Base-by-base conservation (phyloP, 106 monocot species). In the Dendrobium officinale region DNA sequence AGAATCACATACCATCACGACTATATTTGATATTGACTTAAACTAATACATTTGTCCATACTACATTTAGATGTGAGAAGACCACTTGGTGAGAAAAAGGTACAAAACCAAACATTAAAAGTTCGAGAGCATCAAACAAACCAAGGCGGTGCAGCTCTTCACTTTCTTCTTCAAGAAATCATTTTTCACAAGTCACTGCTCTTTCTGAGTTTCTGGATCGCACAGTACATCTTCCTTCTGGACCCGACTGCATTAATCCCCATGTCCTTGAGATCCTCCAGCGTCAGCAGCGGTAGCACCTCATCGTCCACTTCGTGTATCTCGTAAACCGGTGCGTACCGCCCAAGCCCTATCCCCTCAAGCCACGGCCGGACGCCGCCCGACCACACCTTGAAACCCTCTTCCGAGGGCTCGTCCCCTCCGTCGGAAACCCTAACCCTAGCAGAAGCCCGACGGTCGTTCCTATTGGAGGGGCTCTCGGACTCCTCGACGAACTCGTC, bases 191-290 rank as follows among this genome's bases (percentile, higher is more conserved):
- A n/a, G 37, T 59, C 64, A n/a, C 77, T 78, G 77, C 77, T 78
- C 78, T 87, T 92, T 73, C 82, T 70, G 42, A 99, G 88, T 79
- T 88, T 90, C 81, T 99, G 91, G 29, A 99, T 95, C 10, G 95
- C 99, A 78, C 81, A 91, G 79, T 79, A 92, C 80, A 99, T 82
- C 82, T 99, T 99, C 85, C 99, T 84, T 79, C 91, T 87, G 1
- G 99, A 88, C 13, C 99, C 99, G 16, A 99, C 93, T 0, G 99
- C 95, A 77, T 64, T 91, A 13, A 99, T 99, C 49, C 93, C 95
- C 99, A 99, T 99, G 47, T 99, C 95, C 82, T 86, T 95, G 75
- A 99, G 74, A 73, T 99, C 99, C 48, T 95, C 93, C 59, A 95
- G 24, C 0, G 99, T 95, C 75, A 99, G 83, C 75, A 93, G 26